Percentiles rank a stretch among this genome's conserved stretches.
Conservation (phyloP, 2,329 filamentous ascomycete genomes). For the Aspergillus ochraceus region DNA sequence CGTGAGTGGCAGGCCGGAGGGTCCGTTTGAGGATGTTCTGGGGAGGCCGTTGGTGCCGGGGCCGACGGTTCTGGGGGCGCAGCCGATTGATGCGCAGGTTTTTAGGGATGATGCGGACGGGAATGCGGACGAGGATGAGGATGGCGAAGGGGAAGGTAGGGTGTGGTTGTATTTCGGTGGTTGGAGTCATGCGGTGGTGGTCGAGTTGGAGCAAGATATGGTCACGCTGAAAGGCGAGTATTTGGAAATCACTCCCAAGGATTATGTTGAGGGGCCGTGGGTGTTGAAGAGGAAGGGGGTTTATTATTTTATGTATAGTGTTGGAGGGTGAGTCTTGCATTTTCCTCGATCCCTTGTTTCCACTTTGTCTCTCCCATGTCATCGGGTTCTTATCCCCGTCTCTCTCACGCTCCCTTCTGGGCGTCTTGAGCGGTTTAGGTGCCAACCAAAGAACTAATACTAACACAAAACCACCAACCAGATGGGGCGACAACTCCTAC, state of each 20-base stretch:
- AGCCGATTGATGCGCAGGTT: slow-evolving; percentile 51
- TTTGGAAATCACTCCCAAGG: slow-evolving; percentile 49
- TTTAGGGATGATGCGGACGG: slow-evolving; percentile 47
- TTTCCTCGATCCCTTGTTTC: neutral
- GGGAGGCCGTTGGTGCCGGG: slow-evolving; percentile 45
- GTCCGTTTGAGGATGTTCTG: slow-evolving; percentile 45
- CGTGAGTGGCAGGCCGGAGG: slow-evolving; percentile 31
- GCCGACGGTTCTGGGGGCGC: slow-evolving; percentile 46
- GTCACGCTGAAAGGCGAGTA: slow-evolving; percentile 46
- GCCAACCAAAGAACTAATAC: neutral
- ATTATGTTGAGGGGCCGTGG: slow-evolving; percentile 48
- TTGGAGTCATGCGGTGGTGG: slow-evolving; percentile 45
- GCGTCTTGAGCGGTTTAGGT: too few relatives aligned
- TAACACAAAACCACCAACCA: slow-evolving; percentile 7
- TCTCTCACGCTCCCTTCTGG: too few relatives aligned
- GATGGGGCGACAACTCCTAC: slow-evolving; percentile 50
- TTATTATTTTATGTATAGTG: slow-evolving; percentile 50
- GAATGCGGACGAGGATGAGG: neutral
- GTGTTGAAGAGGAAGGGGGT: slow-evolving; percentile 45
- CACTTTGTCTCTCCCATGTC: too few relatives aligned
- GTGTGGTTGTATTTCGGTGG: slow-evolving; percentile 50
- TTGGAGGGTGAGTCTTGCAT: slow-evolving; percentile 33
- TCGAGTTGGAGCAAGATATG: slow-evolving; percentile 47
- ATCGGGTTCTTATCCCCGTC: too few relatives aligned
- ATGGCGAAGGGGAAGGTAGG: slow-evolving; percentile 16